phyloP scores from a whole-genome alignment of 768 basidiomycete genomes.

The Termitomyces sp. region DNA sequence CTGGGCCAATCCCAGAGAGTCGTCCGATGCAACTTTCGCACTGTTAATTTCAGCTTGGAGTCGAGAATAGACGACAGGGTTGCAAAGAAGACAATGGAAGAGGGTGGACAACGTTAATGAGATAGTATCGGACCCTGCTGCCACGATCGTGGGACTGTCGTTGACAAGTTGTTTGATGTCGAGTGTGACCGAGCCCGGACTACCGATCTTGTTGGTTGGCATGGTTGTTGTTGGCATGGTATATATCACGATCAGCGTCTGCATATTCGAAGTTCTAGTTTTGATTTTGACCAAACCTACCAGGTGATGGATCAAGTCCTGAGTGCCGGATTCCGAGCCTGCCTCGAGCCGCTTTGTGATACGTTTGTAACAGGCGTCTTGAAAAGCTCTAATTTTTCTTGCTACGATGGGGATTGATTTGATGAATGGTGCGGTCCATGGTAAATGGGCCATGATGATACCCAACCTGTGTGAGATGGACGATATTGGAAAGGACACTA shows the following conservation, averaged over 20 bases:
- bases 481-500: neutral
- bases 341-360: slow-evolving; percentile 55
- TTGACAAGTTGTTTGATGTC: slow-evolving; percentile 12
- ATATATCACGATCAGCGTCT: neutral
- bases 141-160: slow-evolving; percentile 11
- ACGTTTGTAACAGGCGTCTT: slow-evolving; percentile 41
- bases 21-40: neutral
- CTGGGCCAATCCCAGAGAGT: neutral
- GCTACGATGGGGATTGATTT: slow-evolving; percentile 6
- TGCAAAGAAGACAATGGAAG: slow-evolving; percentile 13
- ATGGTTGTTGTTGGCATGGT: neutral
- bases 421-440: slow-evolving; percentile 12
- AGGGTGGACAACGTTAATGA: slow-evolving; percentile 12
- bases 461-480: slow-evolving; percentile 2
- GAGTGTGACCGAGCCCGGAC: neutral
- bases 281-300: neutral
- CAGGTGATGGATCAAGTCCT: slow-evolving; percentile 16
- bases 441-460: slow-evolving; percentile 11
- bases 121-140: slow-evolving; percentile 15
- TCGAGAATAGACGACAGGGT: slow-evolving; percentile 10
- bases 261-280: too few relatives aligned
- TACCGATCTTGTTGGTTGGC: neutral
- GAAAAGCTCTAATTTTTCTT: slow-evolving; percentile 8
- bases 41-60: slow-evolving; percentile 8
- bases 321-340: slow-evolving; percentile 10